Evolutionary conservation across 306 rosid species (phyloP), one percentile per base, ranked within the genome.

Genomic region (Glycine soja): DNA sequence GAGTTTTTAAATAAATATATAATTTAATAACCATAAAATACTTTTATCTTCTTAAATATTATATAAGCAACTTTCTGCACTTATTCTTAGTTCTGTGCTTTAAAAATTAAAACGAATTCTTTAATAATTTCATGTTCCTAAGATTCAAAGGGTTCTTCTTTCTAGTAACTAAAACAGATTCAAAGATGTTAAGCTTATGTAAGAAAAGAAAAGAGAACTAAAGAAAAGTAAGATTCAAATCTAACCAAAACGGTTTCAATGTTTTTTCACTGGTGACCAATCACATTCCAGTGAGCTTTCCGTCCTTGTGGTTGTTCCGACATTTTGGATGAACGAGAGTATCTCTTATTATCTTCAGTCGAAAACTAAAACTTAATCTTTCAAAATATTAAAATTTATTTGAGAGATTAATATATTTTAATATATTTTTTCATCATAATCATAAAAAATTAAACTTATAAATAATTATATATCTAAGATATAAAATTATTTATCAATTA

Each of bases 211-310:
- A 40, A 7, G 65, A 3, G 1, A 38, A 18, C 8, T 1, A 73
- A 56, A 36, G 32, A 5, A 42, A 12, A 32, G 54, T 3, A 19
- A 42, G 54, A 74, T 74, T 74, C 70, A 75, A 59, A 75, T 75
- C 58, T 24, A 75, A 45, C 61, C 14, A 13, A 75, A 75, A 47
- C 68, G n/a, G 46, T 40, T 40, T 6, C 11, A 8, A 19, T 42
- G 45, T 58, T 19, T 43, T 75, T 76, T 62, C 36, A 32, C 15
- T 4, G 72, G 36, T 30, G 61, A 46, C 16, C 61, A 76, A 47
- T 62, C 72, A 63, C 63, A 48, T 32, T 45, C 14, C 6, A 30
- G 3, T 2, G 24, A 45, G 34, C 15, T 59, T 45, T 75, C 10
- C 45, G 70, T 74, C 57, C 42, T 0, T 12, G 3, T 18, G 38